Evolutionary conservation across 2,329 filamentous ascomycete species (phyloP).

Genomic region (Colletotrichum sp.): DNA sequence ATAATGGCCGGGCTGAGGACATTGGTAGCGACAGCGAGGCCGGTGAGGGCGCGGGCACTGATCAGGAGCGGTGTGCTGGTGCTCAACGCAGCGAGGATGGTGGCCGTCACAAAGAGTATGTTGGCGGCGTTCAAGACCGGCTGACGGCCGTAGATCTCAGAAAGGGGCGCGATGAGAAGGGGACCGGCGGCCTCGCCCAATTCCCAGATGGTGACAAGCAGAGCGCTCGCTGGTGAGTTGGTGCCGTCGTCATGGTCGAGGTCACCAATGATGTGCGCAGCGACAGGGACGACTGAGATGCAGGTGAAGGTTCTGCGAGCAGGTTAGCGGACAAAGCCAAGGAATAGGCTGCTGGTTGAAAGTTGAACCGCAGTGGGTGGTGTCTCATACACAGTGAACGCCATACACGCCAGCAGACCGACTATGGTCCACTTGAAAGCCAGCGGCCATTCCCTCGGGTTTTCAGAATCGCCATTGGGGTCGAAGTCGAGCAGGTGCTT

Average conservation of each 20-base stretch:
- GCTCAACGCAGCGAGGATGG: conserved; percentile 50
- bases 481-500: conserved; percentile 22
- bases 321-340: neutral
- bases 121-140: conserved; percentile 60
- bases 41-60: conserved; percentile 60
- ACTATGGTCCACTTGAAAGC: conserved; percentile 60
- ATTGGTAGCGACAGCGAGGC: conserved; percentile 67
- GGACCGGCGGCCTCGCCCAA: conserved; percentile 69
- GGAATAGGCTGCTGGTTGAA: neutral
- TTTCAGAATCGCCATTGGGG: conserved; percentile 28
- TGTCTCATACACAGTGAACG: conserved; percentile 57
- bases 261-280: conserved; percentile 54
- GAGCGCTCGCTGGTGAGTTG: conserved; percentile 53
- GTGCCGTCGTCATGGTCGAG: conserved; percentile 37
- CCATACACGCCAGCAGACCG: conserved; percentile 56
- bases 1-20: conserved; percentile 69
- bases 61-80: conserved; percentile 53
- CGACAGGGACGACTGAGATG: conserved; percentile 60
- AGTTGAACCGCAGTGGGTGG: neutral
- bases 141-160: conserved; percentile 63
- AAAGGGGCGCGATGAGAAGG: conserved; percentile 65
- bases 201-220: conserved; percentile 76
- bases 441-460: conserved; percentile 58
- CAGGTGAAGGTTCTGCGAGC: conserved; percentile 59
- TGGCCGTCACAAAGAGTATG: conserved; percentile 53